Conservation (phyloP, 2,329 filamentous ascomycete genomes). For the Sporothrix globosa region DNA sequence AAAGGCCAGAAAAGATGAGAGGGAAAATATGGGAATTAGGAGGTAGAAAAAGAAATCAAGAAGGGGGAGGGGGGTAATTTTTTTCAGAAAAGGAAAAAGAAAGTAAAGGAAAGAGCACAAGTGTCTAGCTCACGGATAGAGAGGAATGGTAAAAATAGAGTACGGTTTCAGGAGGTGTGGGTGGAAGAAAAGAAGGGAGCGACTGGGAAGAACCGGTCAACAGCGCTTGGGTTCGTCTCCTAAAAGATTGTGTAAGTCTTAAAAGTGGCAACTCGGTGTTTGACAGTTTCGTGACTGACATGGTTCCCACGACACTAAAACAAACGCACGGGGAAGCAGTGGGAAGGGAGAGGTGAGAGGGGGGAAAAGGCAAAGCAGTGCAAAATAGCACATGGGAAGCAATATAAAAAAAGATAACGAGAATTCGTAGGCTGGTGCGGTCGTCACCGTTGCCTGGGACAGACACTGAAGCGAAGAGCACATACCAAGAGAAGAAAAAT, state of each 20-base stretch:
- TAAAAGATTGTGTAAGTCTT: conserved; percentile 29
- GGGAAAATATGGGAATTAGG: conserved; percentile 36
- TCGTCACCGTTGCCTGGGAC: conserved; percentile 28
- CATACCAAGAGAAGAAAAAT: conserved; percentile 25
- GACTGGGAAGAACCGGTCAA: conserved; percentile 22
- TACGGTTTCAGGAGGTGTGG: conserved; percentile 26
- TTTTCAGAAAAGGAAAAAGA: neutral
- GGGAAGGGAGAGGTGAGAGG: conserved; percentile 16
- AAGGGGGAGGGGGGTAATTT: neutral
- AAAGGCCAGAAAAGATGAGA: conserved; percentile 1
- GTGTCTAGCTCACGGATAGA: conserved; percentile 23
- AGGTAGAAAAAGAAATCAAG: conserved; percentile 30
- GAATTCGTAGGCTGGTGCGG: conserved; percentile 1
- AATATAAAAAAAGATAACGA: conserved; percentile 16
- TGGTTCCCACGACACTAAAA: conserved; percentile 24
- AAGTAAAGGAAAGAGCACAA: conserved; percentile 22
- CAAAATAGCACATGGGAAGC: conserved; percentile 13
- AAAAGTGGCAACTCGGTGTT: conserved; percentile 29
- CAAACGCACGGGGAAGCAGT: conserved; percentile 17
- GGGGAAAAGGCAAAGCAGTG: neutral
- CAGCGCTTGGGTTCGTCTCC: conserved; percentile 1
- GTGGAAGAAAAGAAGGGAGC: conserved; percentile 15
- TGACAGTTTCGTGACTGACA: conserved; percentile 26
- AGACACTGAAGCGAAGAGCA: neutral
- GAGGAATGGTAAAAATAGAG: conserved; percentile 9